Evolutionary conservation across 1,284 basidiomycete genomes (phyloP), one percentile per base, ranked within the genome.

Genomic region (Abortiporus biennis): DNA sequence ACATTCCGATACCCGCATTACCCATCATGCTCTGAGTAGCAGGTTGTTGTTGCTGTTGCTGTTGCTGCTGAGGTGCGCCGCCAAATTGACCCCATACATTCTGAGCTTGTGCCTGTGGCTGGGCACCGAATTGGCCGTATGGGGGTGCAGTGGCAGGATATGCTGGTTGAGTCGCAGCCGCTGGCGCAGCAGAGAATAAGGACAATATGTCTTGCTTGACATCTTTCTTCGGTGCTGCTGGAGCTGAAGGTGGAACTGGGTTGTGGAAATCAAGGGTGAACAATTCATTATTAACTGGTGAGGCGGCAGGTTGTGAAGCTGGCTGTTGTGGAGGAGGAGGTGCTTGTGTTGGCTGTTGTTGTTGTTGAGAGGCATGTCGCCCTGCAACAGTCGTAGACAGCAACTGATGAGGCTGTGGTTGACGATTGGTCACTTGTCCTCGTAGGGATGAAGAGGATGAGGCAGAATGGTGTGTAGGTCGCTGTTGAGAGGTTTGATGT

Each of bases 181-280:
- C 53, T 4, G 69, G 42, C 2, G 73, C 53, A 5, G 74, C 54
- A n/a, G 84, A 78, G 58, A 91, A 94, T 35, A 94, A 74, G 0
- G 87, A 91, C 30, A 95, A 70, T 53, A 95, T 94, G 52, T 94
- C 86, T 46, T 89, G 77, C 56, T 92, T 93, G 43, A 83, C 73
- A 54, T 88, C 82, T 54, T 86, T 85, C 56, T 72, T 74, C 0
- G 72, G 68, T 17, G 62, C 61, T 4, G 67, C 45, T 6, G 61
- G 44, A 4, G 60, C 40, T 20, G 58, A 43, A 4, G 54, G 39
- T 3, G 58, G 54, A 19, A 63, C 55, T 2, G 67, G 53, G 13
- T 68, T 49, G 51, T 84, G 80, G 66, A 93, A 93, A 62, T 94
- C 91, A 38, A 94, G 78, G 25, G 85, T 80, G 58, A 94, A 93